Base-by-base conservation (phyloP, 2,329 filamentous ascomycete species). In the Penicillium griseofulvum region DNA sequence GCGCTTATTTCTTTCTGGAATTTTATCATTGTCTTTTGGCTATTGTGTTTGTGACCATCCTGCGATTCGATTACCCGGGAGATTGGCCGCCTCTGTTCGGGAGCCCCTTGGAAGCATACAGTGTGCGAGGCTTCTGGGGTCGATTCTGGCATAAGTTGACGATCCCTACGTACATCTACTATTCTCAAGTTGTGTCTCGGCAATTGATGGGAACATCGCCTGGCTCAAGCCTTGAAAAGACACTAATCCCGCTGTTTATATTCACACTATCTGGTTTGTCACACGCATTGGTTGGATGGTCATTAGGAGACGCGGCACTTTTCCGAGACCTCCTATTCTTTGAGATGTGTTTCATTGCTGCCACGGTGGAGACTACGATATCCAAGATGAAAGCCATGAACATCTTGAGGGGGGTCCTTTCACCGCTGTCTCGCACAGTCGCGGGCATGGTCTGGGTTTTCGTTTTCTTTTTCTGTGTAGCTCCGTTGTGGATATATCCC, bases 11-110 rank as follows among this genome's bases (percentile, higher is more conserved):
- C 29, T 33, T 46, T 16, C 19, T 46, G 11, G 43, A 46, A 36
- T 33, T 46, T 10, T 46, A 34, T 24, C 43, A 46, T 46, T 33
- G 12, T 24, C 29, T 46, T 33, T 17, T 46, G n/a, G 28, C 43
- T 14, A 24, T 46, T 24, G n/a, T 36, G 11, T 46, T 46, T 9
- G 43, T 46, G n/a, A 31, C 12, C 7, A 46, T 46, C 43, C 14
- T 46, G 2, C 43, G 29, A 24, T 33, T 49, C 11, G 46, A 49
- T 29, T 4, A 39, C 29, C 46, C 46, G 1, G 22, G 11, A 17
- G 46, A 49, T 26, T 49, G 46, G 46, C 46, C 46, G 9, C 6
- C 46, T 29, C 22, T 49, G 7, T 49, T 49, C n/a, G 46, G 46
- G 6, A 29, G n/a, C 24, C 46, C 24, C 14, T 29, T 38, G 10